Evolutionary conservation across 78 protist genomes (phyloP).

Genomic region (Speleostelium caveatum): DNA sequence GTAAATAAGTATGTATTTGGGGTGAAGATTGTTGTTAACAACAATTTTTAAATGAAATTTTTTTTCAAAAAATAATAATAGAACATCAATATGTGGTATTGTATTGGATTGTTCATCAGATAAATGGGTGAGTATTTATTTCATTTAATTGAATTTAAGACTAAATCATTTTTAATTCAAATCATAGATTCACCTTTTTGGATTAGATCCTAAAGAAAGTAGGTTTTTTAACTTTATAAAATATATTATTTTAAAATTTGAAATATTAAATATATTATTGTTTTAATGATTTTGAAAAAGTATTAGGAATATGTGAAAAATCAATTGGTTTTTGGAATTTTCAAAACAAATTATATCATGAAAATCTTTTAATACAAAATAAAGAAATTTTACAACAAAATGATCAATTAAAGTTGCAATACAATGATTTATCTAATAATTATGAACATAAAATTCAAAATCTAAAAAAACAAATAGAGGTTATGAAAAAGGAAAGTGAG

Average conservation of each 20-base stretch:
- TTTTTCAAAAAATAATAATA: too few species aligned
- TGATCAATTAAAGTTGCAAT: background rate
- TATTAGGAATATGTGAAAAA: conserved; percentile 30
- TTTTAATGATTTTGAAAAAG: background rate
- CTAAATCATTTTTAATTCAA: background rate
- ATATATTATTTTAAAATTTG: too few species aligned
- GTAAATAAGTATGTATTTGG: background rate
- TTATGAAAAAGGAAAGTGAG: conserved; percentile 17
- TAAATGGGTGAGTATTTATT: conserved; percentile 15
- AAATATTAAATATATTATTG: background rate
- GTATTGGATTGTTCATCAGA: conserved; percentile 18
- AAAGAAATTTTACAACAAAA: conserved; percentile 1
- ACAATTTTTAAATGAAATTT: background rate
- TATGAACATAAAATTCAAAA: conserved; percentile 2
- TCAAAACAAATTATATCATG: conserved; percentile 14
- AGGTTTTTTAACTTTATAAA: background rate
- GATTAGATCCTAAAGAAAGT: conserved; percentile 43
- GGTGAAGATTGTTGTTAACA: background rate
- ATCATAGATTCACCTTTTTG: conserved; percentile 29
- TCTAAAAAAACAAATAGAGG: conserved; percentile 16
- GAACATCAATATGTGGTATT: conserved; percentile 37
- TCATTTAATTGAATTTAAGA: background rate
- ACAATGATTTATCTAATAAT: background rate
- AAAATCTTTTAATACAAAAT: background rate
- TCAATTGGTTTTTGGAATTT: conserved; percentile 45